These are phyloP conservation scores for Basipetospora sp. DNA, from an alignment of 2,329 filamentous ascomycete genomes.

Conservation along the genomic window DNA sequence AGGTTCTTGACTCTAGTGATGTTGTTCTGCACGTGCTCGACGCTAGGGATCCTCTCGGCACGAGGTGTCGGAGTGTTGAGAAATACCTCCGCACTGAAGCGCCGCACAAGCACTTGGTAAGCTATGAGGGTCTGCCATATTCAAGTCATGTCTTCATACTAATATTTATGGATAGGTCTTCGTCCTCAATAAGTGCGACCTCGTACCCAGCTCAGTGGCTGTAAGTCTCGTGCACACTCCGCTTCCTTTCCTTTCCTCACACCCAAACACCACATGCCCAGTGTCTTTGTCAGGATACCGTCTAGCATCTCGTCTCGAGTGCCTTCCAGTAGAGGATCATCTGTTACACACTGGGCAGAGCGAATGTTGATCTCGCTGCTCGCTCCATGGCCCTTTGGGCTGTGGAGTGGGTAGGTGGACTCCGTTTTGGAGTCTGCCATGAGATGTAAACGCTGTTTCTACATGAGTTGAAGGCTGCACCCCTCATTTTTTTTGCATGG, in stretches of 20 bases:
- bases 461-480: constrained; percentile 91
- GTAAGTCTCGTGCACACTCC: constrained; percentile 50
- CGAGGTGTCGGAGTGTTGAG: constrained; percentile 62
- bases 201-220: constrained; percentile 82
- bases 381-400: constrained; percentile 22
- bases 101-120: constrained; percentile 73
- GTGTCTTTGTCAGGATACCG: constrained; percentile 76
- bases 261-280: constrained; percentile 36
- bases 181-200: constrained; percentile 42
- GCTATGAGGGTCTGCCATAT: constrained; percentile 55
- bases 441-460: constrained; percentile 65
- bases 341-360: constrained; percentile 99
- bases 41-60: constrained; percentile 77
- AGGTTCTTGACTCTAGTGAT: constrained; percentile 69
- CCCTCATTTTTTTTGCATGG: constrained; percentile 28
- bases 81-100: constrained; percentile 89
- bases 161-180: constrained; percentile 16
- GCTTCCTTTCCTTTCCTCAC: constrained; percentile 5
- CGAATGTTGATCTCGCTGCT: constrained; percentile 33
- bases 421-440: constrained; percentile 81
- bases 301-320: constrained; percentile 21
- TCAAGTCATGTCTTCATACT: constrained; percentile 20
- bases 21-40: constrained; percentile 92
- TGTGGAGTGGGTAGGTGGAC: constrained; percentile 45
- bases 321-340: constrained; percentile 59